Evolutionary conservation across 2,329 filamentous ascomycete genomes (phyloP), one percentile per base, ranked within the genome.

Genomic region (Aspergillus sp.): DNA sequence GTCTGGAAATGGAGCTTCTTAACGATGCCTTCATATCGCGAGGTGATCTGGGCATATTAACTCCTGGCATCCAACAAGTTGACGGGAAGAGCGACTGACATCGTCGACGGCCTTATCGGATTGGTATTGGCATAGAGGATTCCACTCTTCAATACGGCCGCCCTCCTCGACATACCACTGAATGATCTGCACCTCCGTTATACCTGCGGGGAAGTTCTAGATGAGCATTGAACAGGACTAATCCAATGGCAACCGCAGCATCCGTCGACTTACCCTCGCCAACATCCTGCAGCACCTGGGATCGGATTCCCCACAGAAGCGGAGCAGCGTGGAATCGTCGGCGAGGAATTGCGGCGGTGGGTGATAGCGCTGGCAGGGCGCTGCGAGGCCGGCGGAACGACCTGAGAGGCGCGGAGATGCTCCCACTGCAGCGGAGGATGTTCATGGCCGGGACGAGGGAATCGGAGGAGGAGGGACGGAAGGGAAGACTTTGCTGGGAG

Each of bases 91-190:
- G 8, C 44, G 5, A 49, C 53, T 39, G 22, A 74, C 71, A 60
- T 75, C 72, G 30, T 73, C 71, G 31, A 74, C 71, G 15, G 91
- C 91, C 63, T 98, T 98, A 66, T 98, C 91, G 51, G 88, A 95
- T 60, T 96, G 91, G 27, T 98, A 93, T 66, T 98, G 91, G 64
- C 91, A 98, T 29, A 98, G 73, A 39, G 89, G 91, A 48, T 93
- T 91, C 73, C 94, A 98, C 67, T 98, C 89, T 66, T 98, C 88
- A 49, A 98, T 88, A 36, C 83, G 80, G 22, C 91, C 91, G 37
- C 88, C 89, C 30, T 93, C 86, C 63, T 95, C 82, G 45, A 98
- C 89, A 58, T 96, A 98, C 91, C 91, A 98, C 68, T 98, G 91
- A 52, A 96, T 96, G 52, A 98, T 85, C 63, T 98, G 91, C 55